These are phyloP conservation scores for Echria macrotheca DNA, from an alignment of 495 filamentous ascomycete species.

Conservation along the genomic window DNA sequence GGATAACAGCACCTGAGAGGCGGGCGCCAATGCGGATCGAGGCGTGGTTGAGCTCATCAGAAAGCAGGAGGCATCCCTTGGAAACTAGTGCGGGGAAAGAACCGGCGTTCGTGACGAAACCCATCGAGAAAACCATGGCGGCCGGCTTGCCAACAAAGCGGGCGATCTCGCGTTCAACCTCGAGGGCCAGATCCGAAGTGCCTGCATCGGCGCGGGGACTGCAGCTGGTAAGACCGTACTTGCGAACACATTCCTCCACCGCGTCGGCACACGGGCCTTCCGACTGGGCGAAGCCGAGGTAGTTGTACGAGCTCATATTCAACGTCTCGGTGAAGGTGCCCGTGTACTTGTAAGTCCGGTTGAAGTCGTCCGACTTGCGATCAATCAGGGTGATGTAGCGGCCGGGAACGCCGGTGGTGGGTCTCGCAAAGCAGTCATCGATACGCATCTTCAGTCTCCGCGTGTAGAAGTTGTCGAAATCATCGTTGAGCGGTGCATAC, in stretches of 20 bases:
- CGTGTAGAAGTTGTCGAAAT: constrained; percentile 98
- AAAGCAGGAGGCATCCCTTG: constrained; percentile 89
- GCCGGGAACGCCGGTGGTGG: constrained; percentile 88
- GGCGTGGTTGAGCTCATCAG: constrained; percentile 94
- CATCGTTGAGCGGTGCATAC: constrained; percentile 94
- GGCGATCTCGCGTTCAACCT: constrained; percentile 85
- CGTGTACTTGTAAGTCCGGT: constrained; percentile 76
- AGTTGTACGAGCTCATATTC: constrained; percentile 99
- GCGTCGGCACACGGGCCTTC: constrained; percentile 94
- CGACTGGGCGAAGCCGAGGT: constrained; percentile 96
- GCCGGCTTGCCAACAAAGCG: constrained; percentile 88
- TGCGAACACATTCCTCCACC: constrained; percentile 77
- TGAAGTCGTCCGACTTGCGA: constrained; percentile 80
- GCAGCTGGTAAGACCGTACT: constrained; percentile 72
- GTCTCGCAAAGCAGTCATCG: constrained; percentile 92
- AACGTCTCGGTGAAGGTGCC: constrained; percentile 92
- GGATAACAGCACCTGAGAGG: constrained; percentile 88
- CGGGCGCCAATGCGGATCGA: constrained; percentile 94
- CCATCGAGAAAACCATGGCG: constrained; percentile 98
- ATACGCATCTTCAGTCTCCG: constrained; percentile 87
- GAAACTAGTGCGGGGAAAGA: constrained; percentile 85
- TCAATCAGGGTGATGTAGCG: constrained; percentile 89
- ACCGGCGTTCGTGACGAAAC: constrained; percentile 88
- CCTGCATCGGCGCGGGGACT: constrained; percentile 81
- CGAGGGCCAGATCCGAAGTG: constrained; percentile 77